Conservation (phyloP, 306 rosid genomes). For the Acacia crassicarpa region DNA sequence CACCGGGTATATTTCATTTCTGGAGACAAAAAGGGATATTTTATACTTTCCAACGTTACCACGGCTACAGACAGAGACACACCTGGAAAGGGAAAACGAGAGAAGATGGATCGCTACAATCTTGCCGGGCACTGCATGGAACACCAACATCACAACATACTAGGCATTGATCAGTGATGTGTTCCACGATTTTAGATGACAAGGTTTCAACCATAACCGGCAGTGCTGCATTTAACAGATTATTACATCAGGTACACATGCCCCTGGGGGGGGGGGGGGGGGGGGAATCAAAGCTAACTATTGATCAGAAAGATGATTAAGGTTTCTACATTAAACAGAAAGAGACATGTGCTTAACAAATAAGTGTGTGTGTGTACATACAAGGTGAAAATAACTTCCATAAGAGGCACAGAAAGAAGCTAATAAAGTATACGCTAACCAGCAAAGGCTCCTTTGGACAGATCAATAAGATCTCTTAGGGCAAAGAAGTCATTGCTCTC, state of each 20-base stretch:
- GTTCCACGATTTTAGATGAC: constrained; percentile 74
- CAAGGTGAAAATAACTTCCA: constrained; percentile 17
- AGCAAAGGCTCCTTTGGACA: constrained; percentile 96
- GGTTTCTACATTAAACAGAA: constrained; percentile 14
- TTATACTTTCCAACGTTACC: not conserved
- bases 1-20: constrained; percentile 10
- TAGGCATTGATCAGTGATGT: constrained; percentile 92
- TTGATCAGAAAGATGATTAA: constrained; percentile 5
- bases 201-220: constrained; percentile 86
- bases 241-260: constrained; percentile 23
- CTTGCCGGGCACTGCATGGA: constrained; percentile 89
- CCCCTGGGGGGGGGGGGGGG: too few relatives aligned
- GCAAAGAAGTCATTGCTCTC: constrained; percentile 97
- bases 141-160: constrained; percentile 95
- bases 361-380: not conserved
- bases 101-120: constrained; percentile 85
- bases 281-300: constrained; percentile 19
- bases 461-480: constrained; percentile 93
- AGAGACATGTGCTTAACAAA: constrained; percentile 8
- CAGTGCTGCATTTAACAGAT: constrained; percentile 64
- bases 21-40: not conserved
- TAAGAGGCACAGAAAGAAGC: constrained; percentile 7
- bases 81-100: constrained; percentile 99
- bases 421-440: constrained; percentile 54
- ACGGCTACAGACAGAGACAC: constrained; percentile 24